Conservation (phyloP, 202 grass and related monocot species). For the Brachypodium distachyon region DNA sequence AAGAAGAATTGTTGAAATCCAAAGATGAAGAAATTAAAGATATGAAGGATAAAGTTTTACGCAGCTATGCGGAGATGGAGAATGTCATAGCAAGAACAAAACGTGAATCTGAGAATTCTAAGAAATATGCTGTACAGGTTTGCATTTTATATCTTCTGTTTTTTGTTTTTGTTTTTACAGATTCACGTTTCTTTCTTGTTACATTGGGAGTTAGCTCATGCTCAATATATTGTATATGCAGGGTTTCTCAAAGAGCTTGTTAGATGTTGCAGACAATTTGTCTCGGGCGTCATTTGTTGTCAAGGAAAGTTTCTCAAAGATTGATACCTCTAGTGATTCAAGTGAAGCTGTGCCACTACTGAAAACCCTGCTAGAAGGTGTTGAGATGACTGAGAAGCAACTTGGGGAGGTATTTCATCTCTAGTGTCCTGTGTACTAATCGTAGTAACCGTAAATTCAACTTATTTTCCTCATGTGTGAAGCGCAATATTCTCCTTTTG, state of each 20-base stretch:
- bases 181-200: neutral
- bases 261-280: constrained; percentile 96
- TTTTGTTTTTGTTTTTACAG: too few relatives aligned
- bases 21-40: constrained; percentile 74
- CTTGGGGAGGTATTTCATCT: constrained; percentile 74
- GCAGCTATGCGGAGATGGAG: constrained; percentile 88
- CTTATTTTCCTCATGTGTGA: neutral
- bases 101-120: constrained; percentile 83
- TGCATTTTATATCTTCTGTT: neutral
- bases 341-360: constrained; percentile 61
- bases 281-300: constrained; percentile 81
- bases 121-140: constrained; percentile 87
- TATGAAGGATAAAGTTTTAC: constrained; percentile 77
- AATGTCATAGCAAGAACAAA: constrained; percentile 72
- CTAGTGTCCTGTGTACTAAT: too few relatives aligned
- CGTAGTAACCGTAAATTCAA: neutral
- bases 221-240: constrained; percentile 34
- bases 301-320: constrained; percentile 79
- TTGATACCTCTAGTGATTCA: constrained; percentile 57
- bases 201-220: neutral
- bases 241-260: constrained; percentile 79
- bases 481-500: neutral
- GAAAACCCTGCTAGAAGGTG: constrained; percentile 78
- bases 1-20: constrained; percentile 64
- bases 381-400: constrained; percentile 98